Percentiles rank a stretch among this genome's conserved stretches.
Evolutionary conservation across 2,329 filamentous ascomycete species (phyloP).

Genomic region (Talaromyces sp.): DNA sequence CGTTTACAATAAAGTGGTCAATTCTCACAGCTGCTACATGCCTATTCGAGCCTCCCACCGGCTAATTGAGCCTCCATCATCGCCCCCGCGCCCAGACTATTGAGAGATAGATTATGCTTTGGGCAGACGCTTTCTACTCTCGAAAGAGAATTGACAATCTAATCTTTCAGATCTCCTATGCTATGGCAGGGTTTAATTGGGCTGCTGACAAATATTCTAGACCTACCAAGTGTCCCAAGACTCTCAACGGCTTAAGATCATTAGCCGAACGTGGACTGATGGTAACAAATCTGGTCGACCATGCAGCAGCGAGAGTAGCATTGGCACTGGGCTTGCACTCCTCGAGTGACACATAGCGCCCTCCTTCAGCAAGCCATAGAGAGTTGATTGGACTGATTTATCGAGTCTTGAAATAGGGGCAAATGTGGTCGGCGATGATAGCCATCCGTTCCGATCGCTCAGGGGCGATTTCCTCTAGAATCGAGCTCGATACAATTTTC

Average conservation of each 20-base stretch:
- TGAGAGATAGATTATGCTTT: background rate
- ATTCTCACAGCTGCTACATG: background rate
- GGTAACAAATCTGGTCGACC: background rate
- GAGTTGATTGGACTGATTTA: background rate
- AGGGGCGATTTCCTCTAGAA: background rate
- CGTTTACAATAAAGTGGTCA: background rate
- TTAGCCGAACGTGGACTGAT: background rate
- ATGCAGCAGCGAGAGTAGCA: constrained; percentile 1
- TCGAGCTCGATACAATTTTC: background rate
- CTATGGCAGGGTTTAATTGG: background rate
- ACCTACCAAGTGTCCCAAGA: background rate
- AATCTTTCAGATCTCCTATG: background rate
- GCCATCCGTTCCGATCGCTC: background rate
- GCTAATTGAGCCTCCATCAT: background rate
- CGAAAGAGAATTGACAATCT: background rate
- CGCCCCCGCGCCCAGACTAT: background rate
- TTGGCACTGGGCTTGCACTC: background rate
- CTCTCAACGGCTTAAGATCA: background rate
- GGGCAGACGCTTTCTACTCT: background rate
- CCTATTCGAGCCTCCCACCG: background rate
- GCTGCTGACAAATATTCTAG: background rate
- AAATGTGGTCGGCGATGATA: background rate
- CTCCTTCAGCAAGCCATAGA: background rate
- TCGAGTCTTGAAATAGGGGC: constrained; percentile 9
- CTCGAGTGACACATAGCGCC: background rate